Base-by-base conservation (phyloP, 2,329 filamentous ascomycete genomes). In the Penicillium griseofulvum region DNA sequence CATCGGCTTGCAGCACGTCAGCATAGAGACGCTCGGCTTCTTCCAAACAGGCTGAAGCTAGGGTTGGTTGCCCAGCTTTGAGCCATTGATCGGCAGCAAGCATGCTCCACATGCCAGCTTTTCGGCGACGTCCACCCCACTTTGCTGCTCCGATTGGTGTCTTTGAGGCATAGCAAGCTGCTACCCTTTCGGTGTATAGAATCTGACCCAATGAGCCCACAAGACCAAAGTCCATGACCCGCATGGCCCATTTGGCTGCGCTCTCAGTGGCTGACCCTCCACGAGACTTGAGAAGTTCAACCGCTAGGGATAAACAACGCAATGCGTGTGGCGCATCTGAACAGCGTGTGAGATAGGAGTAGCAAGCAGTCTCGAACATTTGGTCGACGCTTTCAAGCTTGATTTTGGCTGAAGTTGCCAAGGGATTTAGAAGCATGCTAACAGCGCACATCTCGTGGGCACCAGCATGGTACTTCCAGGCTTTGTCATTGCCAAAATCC, bases 371-470 rank as follows among this genome's bases (percentile, higher is more conserved):
- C 67, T 97, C 93, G 12, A 99, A 82, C 83, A 94, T 90, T 63
- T 90, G 84, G 65, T 95, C 90, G 37, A 97, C 83, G 5, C 85
- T 87, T 65, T 97, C 94, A 1, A 87, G 79, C 57, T 93, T 86
- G 28, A 84, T 85, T 70, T 92, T 96, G 14, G 88, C 86, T 2
- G 85, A 86, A 58, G 89, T 78, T 16, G 83, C 82, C 57, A 89
- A 84, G 0, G 90, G 86, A 65, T 88, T 87, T 57, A 99, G 81
- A 33, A 99, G 82, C 38, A 90, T 84, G 65, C 90, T 90, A 12
- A 97, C 77, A 5, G 90, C 92, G 29, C 89, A 88, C 93, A 99
- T 97, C 77, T 99, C 94, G 71, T 96, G 93, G 1, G 90, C 88
- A 4, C 90, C 93, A 0, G 94, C 94, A 70, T 97, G 91, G 68